Conservation (phyloP, 345 rosid species). For the Lepidium didymum region DNA sequence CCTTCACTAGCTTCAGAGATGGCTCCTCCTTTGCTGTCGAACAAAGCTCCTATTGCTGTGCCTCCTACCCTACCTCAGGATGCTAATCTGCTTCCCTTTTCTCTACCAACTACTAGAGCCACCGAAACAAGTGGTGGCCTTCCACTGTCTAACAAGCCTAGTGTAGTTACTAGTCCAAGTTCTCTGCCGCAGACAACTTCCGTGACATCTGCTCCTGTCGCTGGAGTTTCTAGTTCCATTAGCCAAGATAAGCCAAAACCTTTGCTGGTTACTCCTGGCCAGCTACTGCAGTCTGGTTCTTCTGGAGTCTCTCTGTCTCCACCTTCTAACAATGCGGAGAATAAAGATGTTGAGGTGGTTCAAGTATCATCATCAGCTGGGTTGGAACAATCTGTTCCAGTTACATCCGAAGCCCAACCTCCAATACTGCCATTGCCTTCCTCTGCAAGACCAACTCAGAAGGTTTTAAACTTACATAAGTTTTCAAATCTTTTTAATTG, state of each 20-base stretch:
- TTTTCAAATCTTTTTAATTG: neutral
- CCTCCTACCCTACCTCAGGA: conserved; percentile 39
- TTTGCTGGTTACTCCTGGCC: conserved; percentile 67
- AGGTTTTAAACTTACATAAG: neutral
- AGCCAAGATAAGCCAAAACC: conserved; percentile 42
- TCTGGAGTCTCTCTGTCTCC: conserved; percentile 33
- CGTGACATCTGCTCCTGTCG: conserved; percentile 36
- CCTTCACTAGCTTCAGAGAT: conserved; percentile 54
- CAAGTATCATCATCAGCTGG: conserved; percentile 44
- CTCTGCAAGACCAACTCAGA: conserved; percentile 43
- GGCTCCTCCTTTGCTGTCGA: conserved; percentile 41
- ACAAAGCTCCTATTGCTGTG: conserved; percentile 37
- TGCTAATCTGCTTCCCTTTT: conserved; percentile 40
- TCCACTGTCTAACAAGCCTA: conserved; percentile 43
- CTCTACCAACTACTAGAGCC: conserved; percentile 44
- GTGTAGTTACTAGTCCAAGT: conserved; percentile 35
- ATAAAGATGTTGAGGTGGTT: conserved; percentile 71
- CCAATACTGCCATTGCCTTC: conserved; percentile 81
- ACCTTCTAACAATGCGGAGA: conserved; percentile 43
- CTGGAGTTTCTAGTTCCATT: conserved; percentile 39
- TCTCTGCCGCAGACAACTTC: conserved; percentile 41
- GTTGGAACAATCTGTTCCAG: conserved; percentile 41
- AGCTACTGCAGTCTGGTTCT: conserved; percentile 56
- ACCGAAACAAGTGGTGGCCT: conserved; percentile 38
- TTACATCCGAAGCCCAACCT: conserved; percentile 56